phyloP scores from a whole-genome alignment of 73 alveolate species.

The Stentor coeruleus region DNA sequence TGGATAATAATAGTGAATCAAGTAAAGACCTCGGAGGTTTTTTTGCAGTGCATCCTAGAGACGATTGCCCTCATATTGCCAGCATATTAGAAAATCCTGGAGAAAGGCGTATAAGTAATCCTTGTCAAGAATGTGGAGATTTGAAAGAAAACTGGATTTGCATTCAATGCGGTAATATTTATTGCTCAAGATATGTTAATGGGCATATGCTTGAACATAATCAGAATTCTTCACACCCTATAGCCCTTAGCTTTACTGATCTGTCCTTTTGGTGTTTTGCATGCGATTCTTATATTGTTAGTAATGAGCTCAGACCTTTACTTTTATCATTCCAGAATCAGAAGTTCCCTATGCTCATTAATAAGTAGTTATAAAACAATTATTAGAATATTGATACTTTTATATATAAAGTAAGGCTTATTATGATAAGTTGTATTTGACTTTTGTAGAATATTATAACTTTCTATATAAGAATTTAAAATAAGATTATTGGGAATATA shows the following conservation, averaged over 20 bases:
- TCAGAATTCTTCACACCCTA: slow-evolving; percentile 40
- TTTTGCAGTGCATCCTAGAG: slow-evolving; percentile 54
- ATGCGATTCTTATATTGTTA: slow-evolving; percentile 19
- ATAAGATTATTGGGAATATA: too few relatives aligned
- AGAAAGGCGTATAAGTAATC: slow-evolving; percentile 25
- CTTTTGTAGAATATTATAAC: too few relatives aligned
- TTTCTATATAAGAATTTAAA: too few relatives aligned
- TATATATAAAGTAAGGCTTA: too few relatives aligned
- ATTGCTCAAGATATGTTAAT: slow-evolving; percentile 69
- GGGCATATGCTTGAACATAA: slow-evolving; percentile 67
- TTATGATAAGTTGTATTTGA: too few relatives aligned
- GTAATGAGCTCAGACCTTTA: slow-evolving; percentile 7
- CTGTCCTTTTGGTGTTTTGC: slow-evolving; percentile 75
- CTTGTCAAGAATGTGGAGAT: slow-evolving; percentile 44
- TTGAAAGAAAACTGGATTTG: slow-evolving; percentile 73
- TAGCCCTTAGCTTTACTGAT: slow-evolving; percentile 69
- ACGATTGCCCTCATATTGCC: slow-evolving; percentile 67
- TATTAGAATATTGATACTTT: too few relatives aligned
- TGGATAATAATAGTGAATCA: not conserved
- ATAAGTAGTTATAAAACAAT: too few relatives aligned
- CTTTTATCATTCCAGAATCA: not conserved
- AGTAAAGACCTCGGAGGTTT: slow-evolving; percentile 22
- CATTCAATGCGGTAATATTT: slow-evolving; percentile 50
- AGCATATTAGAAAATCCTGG: not conserved
- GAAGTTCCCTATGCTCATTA: not conserved